Percentiles rank a stretch among this genome's conserved stretches.
phyloP scores from a whole-genome alignment of 495 filamentous ascomycete species.

The Aspergillus sparsus region DNA sequence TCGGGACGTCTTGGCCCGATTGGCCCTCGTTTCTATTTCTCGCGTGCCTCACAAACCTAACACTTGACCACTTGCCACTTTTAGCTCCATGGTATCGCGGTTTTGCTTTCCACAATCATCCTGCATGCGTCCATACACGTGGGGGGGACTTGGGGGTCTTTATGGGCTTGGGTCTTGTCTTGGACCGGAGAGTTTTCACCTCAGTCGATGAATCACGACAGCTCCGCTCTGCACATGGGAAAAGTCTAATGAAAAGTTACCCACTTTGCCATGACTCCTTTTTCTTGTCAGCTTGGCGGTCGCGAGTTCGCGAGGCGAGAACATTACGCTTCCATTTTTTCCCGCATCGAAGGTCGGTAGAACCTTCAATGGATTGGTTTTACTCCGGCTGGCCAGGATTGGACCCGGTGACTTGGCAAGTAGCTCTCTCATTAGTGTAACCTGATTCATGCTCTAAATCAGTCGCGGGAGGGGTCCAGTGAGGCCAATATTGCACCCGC shows the following conservation, averaged over 20 bases:
- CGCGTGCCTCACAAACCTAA: not conserved
- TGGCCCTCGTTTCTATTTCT: not conserved
- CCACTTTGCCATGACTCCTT: conserved; percentile 7
- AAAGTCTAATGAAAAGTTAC: not conserved
- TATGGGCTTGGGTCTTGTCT: conserved; percentile 1
- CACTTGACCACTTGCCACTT: not conserved
- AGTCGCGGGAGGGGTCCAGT: too few relatives aligned
- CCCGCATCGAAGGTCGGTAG: not conserved
- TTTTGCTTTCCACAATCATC: not conserved
- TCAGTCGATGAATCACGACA: not conserved
- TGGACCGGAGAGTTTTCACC: not conserved
- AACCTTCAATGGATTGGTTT: too few relatives aligned
- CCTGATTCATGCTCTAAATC: too few relatives aligned
- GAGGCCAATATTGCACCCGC: too few relatives aligned
- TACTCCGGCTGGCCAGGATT: too few relatives aligned
- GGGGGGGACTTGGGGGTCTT: conserved; percentile 1
- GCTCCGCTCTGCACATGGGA: not conserved
- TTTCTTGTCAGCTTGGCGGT: not conserved
- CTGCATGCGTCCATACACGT: conserved; percentile 7
- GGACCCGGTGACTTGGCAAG: too few relatives aligned
- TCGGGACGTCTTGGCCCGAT: not conserved
- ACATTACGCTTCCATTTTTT: not conserved
- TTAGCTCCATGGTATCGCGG: not conserved
- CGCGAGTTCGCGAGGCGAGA: too few relatives aligned
- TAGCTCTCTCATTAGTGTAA: too few relatives aligned